Evolutionary conservation across 352 stramenopile species (phyloP).

Genomic region (Blastocystis sp.): DNA sequence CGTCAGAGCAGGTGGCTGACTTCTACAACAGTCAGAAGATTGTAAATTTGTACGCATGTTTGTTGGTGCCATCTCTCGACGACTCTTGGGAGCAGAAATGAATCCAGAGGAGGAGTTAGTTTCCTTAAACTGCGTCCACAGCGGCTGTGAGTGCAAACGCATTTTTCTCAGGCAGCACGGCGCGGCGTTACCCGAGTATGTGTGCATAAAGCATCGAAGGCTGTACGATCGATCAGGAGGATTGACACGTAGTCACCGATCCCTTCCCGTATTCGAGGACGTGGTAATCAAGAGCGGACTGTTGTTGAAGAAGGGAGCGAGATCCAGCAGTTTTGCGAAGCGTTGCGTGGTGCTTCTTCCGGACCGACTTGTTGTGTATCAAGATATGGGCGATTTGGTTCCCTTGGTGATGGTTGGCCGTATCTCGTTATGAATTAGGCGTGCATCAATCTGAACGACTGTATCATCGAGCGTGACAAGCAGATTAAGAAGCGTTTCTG

Average conservation of each 20-base stretch:
- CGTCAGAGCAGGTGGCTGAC: slow-evolving; percentile 89
- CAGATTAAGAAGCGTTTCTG: slow-evolving; percentile 49
- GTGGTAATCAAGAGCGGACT: slow-evolving; percentile 36
- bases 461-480: slow-evolving; percentile 50
- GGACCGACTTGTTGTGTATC: slow-evolving; percentile 64
- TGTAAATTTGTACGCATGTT: slow-evolving; percentile 74
- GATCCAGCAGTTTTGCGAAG: slow-evolving; percentile 43
- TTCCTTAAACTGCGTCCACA: slow-evolving; percentile 22
- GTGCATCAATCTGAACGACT: slow-evolving; percentile 27
- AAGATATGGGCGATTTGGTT: slow-evolving; percentile 25
- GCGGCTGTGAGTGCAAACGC: slow-evolving; percentile 15
- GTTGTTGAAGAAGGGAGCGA: slow-evolving; percentile 55
- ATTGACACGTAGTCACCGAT: slow-evolving; percentile 11
- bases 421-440: neutral
- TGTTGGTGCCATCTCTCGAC: neutral
- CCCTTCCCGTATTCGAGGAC: neutral
- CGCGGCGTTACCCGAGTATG: slow-evolving; percentile 8
- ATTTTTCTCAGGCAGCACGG: neutral
- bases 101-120: neutral
- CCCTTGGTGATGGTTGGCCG: neutral
- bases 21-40: slow-evolving; percentile 86
- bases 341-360: slow-evolving; percentile 54
- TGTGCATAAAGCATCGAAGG: slow-evolving; percentile 52
- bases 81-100: neutral
- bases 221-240: neutral